Percentiles rank a stretch among this genome's conserved stretches.
These are phyloP conservation scores for Suhomyces terraborum DNA, from an alignment of 1,139 yeast genomes.

Conservation along the genomic window DNA sequence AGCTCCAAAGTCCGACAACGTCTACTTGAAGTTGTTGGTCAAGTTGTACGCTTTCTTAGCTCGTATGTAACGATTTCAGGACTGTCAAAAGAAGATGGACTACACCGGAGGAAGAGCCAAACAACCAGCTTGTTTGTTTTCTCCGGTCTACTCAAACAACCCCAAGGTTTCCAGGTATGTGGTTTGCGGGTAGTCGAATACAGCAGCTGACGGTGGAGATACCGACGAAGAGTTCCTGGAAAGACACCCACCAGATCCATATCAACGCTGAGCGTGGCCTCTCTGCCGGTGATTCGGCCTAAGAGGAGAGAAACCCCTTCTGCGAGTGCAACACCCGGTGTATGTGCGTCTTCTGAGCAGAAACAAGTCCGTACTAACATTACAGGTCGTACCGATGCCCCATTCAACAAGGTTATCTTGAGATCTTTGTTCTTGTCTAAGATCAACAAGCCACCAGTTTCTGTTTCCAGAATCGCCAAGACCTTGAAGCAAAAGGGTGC, in stretches of 20 bases:
- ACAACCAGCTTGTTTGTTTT: no score
- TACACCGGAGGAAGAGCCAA: conserved; percentile 7
- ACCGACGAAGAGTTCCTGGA: conserved; percentile 14
- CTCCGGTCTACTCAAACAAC: conserved; percentile 3
- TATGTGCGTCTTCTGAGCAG: conserved; percentile 66
- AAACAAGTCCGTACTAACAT: conserved; percentile 50
- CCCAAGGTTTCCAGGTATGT: conserved; percentile 5
- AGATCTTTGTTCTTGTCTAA: conserved; percentile 94
- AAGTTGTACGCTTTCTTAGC: conserved; percentile 98
- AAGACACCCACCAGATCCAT: conserved; percentile 1
- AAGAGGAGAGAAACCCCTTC: conserved; percentile 32
- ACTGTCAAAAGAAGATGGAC: conserved; percentile 15
- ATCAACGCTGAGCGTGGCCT: conserved; percentile 1
- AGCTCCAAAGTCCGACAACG: conserved; percentile 99
- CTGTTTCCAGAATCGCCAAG: conserved; percentile 87
- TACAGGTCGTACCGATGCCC: conserved; percentile 95
- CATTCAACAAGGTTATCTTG: conserved; percentile 97
- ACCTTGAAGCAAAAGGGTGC: conserved; percentile 84
- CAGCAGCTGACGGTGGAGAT: conserved; percentile 16
- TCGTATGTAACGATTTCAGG: conserved; percentile 65
- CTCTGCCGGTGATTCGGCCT: conserved; percentile 15
- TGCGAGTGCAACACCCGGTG: conserved; percentile 57
- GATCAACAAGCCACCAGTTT: conserved; percentile 99
- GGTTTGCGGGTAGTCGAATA: conserved; percentile 12
- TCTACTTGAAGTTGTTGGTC: conserved; percentile 96